Evolutionary conservation across 1,139 yeast genomes (phyloP), one percentile per base, ranked within the genome.

Genomic region (Pneumocystis wakefieldiae): DNA sequence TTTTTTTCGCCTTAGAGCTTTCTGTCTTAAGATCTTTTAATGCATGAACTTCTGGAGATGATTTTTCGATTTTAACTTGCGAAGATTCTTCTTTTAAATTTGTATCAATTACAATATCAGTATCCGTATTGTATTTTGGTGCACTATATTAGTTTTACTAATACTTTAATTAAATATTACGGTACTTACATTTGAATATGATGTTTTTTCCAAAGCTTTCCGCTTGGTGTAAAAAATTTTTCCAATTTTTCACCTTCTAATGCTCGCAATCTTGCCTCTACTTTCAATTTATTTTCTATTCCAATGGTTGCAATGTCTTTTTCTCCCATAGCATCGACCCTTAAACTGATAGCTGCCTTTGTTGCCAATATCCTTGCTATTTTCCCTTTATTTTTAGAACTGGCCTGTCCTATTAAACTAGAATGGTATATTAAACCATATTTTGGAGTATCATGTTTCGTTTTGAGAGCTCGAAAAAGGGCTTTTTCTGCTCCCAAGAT

Each of bases 401-500:
- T 80, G 64, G 99, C 99, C 79, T 87, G 89, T 70, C 97, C 97
- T 71, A 92, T 91, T 75, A 92, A 88, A 48, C 96, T 86, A 64
- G 97, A 90, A 79, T 92, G 97, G 80, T 92, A 92, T 73, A 92
- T 88, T 75, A 92, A 82, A 75, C 98, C 98, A 76, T 92, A 92
- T 77, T 92, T 92, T 72, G 98, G 98, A 67, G 98, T 92, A 79
- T 92, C 91, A 75, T 95, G 96, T 80, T 92, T 92, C 70, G 98
- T 92, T 81, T 92, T 92, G 75, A 92, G 83, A 69, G 98, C 98
- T 80, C 98, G 86, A 83, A 92, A 92, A 69, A 92, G 81, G 62
- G 98, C 98, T 83, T 92, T 92, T 79, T 92, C 98, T 70, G 98
- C 98, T 78, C 98, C 98, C 73, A 92, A 82, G 70, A 92, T 92